A percentile compares a stretch with the other conserved stretches of the same genome.
Evolutionary conservation across 495 filamentous ascomycete genomes (phyloP).

Genomic region (Neurospora intermedia): DNA sequence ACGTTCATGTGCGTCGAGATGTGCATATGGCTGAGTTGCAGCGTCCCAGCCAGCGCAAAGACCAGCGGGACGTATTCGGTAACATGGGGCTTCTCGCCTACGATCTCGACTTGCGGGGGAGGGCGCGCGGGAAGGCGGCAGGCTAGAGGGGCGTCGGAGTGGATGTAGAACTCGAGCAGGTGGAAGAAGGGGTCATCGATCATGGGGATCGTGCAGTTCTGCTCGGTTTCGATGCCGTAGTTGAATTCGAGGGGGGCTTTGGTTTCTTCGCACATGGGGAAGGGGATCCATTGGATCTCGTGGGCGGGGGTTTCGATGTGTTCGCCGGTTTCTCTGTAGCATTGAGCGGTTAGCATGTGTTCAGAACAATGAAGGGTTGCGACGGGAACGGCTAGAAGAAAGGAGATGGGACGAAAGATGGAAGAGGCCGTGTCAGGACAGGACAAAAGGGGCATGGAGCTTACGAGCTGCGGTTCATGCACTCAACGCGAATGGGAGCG

Average conservation of each 20-base stretch:
- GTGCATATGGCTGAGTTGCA: constrained; percentile 85
- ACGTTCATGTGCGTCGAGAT: constrained; percentile 83
- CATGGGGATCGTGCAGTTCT: constrained; percentile 85
- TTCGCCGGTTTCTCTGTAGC: constrained; percentile 48
- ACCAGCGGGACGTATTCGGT: constrained; percentile 56
- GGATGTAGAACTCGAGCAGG: constrained; percentile 96
- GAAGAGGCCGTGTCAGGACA: neutral
- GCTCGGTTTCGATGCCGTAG: constrained; percentile 74
- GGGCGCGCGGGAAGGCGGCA: constrained; percentile 84
- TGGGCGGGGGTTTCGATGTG: constrained; percentile 72
- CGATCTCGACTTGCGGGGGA: constrained; percentile 33
- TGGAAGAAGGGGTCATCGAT: constrained; percentile 89
- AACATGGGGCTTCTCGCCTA: constrained; percentile 31
- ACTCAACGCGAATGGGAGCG: constrained; percentile 38
- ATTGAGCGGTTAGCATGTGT: neutral
- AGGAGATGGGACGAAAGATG: neutral
- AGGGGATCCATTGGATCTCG: constrained; percentile 88
- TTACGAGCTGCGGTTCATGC: constrained; percentile 47
- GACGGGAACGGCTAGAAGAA: neutral
- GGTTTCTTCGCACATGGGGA: constrained; percentile 88
- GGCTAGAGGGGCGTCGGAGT: constrained; percentile 86
- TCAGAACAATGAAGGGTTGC: neutral
- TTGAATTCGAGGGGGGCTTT: constrained; percentile 65
- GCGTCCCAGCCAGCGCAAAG: constrained; percentile 77
- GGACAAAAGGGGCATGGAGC: constrained; percentile 6